A percentile compares a stretch with the other conserved stretches of the same genome.
Conservation (phyloP, 2,329 filamentous ascomycete species). For the Colletotrichum sp. region DNA sequence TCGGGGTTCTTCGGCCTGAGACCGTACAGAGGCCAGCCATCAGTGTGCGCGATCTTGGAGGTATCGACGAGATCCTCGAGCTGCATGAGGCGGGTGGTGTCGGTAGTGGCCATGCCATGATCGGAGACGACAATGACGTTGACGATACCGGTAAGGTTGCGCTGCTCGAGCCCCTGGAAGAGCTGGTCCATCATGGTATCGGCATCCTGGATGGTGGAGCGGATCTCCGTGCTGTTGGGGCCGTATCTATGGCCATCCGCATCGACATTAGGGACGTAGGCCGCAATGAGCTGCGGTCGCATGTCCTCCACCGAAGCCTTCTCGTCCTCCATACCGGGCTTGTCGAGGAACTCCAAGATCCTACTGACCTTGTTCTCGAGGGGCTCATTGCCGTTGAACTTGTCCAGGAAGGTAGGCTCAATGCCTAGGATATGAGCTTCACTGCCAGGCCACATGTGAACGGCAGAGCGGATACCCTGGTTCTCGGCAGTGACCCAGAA, state of each 20-base stretch:
- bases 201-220: constrained; percentile 75
- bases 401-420: constrained; percentile 82
- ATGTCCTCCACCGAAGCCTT: constrained; percentile 54
- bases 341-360: constrained; percentile 83
- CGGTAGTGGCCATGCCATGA: constrained; percentile 97
- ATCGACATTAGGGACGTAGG: constrained; percentile 94
- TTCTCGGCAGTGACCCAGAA: constrained; percentile 93
- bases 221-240: constrained; percentile 93
- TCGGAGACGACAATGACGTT: constrained; percentile 97
- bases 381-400: constrained; percentile 79
- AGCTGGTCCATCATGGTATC: constrained; percentile 83
- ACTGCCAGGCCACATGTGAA: constrained; percentile 99
- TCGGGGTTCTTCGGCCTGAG: constrained; percentile 76
- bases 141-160: constrained; percentile 88
- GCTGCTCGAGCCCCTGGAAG: constrained; percentile 75
- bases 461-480: constrained; percentile 76
- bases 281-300: constrained; percentile 89
- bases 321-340: constrained; percentile 72
- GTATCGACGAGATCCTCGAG: constrained; percentile 88
- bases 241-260: constrained; percentile 85
- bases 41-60: constrained; percentile 77
- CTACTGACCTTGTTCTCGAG: constrained; percentile 78
- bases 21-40: constrained; percentile 94
- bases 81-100: constrained; percentile 80
- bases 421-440: constrained; percentile 82